Evolutionary conservation across 768 basidiomycete genomes (phyloP), one percentile per base, ranked within the genome.

Genomic region (Leccinum disarticulatum): DNA sequence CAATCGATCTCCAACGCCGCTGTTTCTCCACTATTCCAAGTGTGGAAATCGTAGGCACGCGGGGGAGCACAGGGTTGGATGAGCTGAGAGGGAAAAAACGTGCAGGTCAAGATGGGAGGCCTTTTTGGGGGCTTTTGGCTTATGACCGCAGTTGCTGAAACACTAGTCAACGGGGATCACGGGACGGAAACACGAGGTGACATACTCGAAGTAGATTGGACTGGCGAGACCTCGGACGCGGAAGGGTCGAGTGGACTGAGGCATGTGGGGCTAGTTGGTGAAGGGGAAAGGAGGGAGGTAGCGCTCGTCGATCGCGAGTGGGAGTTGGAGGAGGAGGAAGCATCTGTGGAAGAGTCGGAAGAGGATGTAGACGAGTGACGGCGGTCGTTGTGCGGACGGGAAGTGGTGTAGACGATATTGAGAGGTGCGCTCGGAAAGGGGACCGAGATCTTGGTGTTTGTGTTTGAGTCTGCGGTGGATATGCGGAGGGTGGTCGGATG

Each of bases 61-160:
- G 61, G 63, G 3, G 59, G 63, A 17, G 68, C 61, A 19, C 67
- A 61, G 27, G 68, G 69, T 13, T 73, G 72, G 47, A 80, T 69
- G 31, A 83, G 73, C 61, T 83, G 80, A 48, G 77, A 75, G 8
- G 81, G 77, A 43, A 81, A 68, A 64, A 85, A 84, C 0, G 81
- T 79, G 35, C 80, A 82, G 2, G 83, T 84, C 54, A 85, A 73
- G 19, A 81, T 57, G 11, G 79, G 70, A 1, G 76, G 71, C 30
- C 46, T 64, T 61, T 62, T 52, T 57, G 38, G 19, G 51, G 64
- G 33, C 49, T 61, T 57, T 64, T 56, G 48, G 50, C 51, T 31
- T 9, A 55, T 38, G 38, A 35, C 41, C 53, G 43, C 49, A 56
- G 63, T 6, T 11, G 41, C 64, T 63, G 55, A 65, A 54, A 58